Base-by-base conservation (phyloP, 306 rosid species). In the Cajanus cajan region DNA sequence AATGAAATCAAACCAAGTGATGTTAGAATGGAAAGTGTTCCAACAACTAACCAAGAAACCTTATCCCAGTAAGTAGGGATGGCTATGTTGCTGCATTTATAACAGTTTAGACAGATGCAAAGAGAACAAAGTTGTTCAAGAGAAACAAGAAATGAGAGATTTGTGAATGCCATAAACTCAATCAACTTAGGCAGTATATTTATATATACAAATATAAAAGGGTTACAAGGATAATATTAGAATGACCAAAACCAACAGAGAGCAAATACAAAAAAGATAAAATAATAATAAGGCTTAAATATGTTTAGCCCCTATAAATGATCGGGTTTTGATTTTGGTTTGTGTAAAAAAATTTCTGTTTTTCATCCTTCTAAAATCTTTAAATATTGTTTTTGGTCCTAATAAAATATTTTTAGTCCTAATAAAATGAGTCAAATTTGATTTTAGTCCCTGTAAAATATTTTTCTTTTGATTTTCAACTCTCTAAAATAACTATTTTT, bases 1-100 rank as follows among this genome's bases (percentile, higher is more conserved):
- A 33, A 78, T 31, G 39, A 76, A 59, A 71, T 78, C 74, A 82
- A 78, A 61, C 39, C 18, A 45, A 39, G 68, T 76, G 74, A 34
- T 61, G 39, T 54, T 31, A n/a, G 55, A 65, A 61, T 13, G 15
- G 57, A 77, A 50, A 69, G 37, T 1, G 16, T 14, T 33, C 68
- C 72, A 24, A 52, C 36, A 80, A 63, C 59, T 54, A 45, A 48
- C 75, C 58, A 34, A 36, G 16, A 68, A 76, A 54, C 44, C 15
- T 71, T 45, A 61, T 45, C 40, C 64, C 62, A 45, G 28, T 44
- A 57, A n/a, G 34, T 34, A 33, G 59, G 57, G 13, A 43, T 16
- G 14, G 50, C 25, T 28, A 28, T 8, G 28, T 55, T 57, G 72
- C 41, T 24, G 37, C 45, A 19, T 36, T n/a, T 73, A 48, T 54